Base-by-base conservation (phyloP, 768 basidiomycete genomes). In the Clavaria fumosa region DNA sequence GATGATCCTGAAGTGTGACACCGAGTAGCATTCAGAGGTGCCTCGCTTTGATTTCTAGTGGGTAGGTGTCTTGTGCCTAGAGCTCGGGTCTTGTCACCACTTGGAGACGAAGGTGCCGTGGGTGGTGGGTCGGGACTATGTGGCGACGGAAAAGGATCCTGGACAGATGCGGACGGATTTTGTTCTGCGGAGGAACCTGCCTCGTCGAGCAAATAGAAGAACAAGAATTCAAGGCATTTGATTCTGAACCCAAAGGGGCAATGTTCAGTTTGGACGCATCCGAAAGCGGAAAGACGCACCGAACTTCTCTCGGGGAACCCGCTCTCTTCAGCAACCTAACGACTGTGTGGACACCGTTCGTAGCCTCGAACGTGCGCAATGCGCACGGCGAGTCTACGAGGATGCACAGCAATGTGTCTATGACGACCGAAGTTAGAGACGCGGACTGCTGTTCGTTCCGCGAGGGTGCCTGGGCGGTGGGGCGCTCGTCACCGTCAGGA, bases 201-300 rank as follows among this genome's bases (percentile, higher is more conserved):
- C 38, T 47, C 46, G 40, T 39, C 90, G 31, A 93, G 64, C 5
- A 96, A 66, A 54, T 96, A 96, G 55, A 91, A 95, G 55, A 93
- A 93, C 11, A 96, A 59, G 48, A 95, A 90, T 52, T 95, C 91
- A 12, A 96, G 64, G 44, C 88, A 93, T 61, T 93, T 93, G 82
- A 95, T 93, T 48, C 90, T 93, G 48, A 15, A 26, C 18, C 23
- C 5, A 12, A 26, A 23, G 32, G 18, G n/a, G 33, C 24, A 31
- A 38, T 34, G 31, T 37, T 7, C 31, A 39, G 21, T 12, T 26
- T 7, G 15, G 19, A 23, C 11, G 19, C 0, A 28, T n/a, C 4
- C 7, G 14, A 14, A 30, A 40, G 10, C 14, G 39, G 18, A 26
- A 4, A 15, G 35, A 21, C 72, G 22, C 41, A 91, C 90, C 85